Evolutionary conservation across 1,139 yeast genomes (phyloP), one percentile per base, ranked within the genome.

Genomic region (Saccharomyces hybrid): DNA sequence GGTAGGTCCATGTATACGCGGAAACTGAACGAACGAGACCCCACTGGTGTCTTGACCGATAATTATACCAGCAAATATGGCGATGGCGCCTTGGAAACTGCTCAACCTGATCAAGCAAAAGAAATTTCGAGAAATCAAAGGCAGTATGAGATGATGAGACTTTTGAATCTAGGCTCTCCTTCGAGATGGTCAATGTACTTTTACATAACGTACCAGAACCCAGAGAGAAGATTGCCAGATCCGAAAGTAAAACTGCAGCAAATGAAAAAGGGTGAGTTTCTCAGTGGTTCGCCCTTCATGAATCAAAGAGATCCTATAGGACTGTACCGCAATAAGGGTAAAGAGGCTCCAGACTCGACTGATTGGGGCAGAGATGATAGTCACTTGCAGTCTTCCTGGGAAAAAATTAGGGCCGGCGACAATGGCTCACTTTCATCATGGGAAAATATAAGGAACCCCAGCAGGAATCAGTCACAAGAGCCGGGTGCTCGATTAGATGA

Each of bases 151-250:
- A 70, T 73, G 59, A 61, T 74, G 52, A 56, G 62, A 14, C 54
- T 72, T 30, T 56, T 74, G 27, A 63, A 65, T 34, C 67, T 68
- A 11, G 69, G 68, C 0, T 67, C 70, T 50, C 64, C 75, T 3
- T 60, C 71, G 3, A 69, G 65, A 54, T 74, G 76, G 76, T 68
- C 72, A 53, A 58, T 67, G 49, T 74, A 74, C 55, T 74, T 72
- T 56, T 63, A 66, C 50, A 52, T 67, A 52, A 73, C 76, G 0
- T 64, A 62, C 49, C 67, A 67, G 20, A 70, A 73, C 52, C 75
- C 76, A 1, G 71, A 67, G 25, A 69, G 70, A 53, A 62, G 70
- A 48, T 63, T 74, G 56, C 73, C 73, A 26, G 73, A 74, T 56
- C 77, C 77, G 32, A 63, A 64, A 57, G 61, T 61, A 1, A 61